Conservation (phyloP, 1,139 yeast genomes). For the Yamadazyma taylorii region DNA sequence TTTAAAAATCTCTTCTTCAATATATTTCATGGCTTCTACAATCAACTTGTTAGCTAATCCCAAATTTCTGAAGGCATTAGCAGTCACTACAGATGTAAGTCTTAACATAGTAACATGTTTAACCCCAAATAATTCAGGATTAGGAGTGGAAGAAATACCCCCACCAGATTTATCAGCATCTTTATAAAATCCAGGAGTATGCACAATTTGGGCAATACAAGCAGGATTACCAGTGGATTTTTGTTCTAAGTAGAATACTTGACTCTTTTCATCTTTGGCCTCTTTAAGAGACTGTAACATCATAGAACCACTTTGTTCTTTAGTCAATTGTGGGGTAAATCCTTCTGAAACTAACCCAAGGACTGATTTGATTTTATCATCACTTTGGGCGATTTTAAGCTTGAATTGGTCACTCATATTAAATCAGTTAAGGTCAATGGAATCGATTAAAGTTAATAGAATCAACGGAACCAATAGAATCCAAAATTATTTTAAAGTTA, state of each 20-base stretch:
- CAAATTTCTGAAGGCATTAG: slow-evolving; percentile 25
- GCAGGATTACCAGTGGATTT: slow-evolving; percentile 24
- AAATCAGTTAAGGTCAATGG: no score
- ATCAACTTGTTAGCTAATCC: slow-evolving; percentile 35
- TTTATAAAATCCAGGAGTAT: slow-evolving; percentile 30
- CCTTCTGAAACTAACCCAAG: slow-evolving; percentile 29
- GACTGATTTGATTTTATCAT: slow-evolving; percentile 26
- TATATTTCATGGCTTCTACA: slow-evolving; percentile 28
- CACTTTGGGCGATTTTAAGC: slow-evolving; percentile 26
- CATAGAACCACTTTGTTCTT: slow-evolving; percentile 27
- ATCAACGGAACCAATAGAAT: no score
- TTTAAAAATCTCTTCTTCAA: slow-evolving; percentile 31
- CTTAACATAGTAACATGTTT: slow-evolving; percentile 27
- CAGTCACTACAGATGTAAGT: slow-evolving; percentile 32
- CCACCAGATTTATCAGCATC: slow-evolving; percentile 30
- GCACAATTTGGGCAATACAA: slow-evolving; percentile 28
- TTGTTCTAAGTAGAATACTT: slow-evolving; percentile 34
- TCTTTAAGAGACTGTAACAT: slow-evolving; percentile 35
- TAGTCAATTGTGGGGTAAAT: slow-evolving; percentile 29
- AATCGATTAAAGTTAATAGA: no score
- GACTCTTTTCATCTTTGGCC: slow-evolving; percentile 18
- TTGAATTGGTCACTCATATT: slow-evolving; percentile 19
- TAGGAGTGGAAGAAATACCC: slow-evolving; percentile 33
- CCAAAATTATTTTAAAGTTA: no score
- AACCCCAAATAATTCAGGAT: slow-evolving; percentile 36